Conservation (phyloP, 2,329 filamentous ascomycete genomes). For the Aotearoamyces nothofagi region DNA sequence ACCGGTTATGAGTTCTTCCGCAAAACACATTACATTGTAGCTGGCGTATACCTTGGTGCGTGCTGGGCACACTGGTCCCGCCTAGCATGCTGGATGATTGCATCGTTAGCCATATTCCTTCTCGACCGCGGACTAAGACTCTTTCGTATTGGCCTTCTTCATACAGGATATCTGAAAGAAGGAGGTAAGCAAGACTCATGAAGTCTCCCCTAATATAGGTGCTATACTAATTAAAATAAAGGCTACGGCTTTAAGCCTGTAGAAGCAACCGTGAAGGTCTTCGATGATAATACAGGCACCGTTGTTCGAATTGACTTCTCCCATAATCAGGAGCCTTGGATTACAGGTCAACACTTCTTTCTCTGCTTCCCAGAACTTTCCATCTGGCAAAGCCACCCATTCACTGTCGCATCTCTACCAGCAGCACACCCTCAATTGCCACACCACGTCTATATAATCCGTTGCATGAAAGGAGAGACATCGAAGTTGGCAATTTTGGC, state of each 20-base stretch:
- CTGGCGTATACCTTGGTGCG: constrained; percentile 59
- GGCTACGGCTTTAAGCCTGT: constrained; percentile 38
- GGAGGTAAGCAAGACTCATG: constrained; percentile 14
- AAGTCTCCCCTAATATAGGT: not conserved
- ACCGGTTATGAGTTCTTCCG: constrained; percentile 70
- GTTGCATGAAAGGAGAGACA: constrained; percentile 44
- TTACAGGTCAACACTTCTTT: constrained; percentile 71
- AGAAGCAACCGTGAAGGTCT: constrained; percentile 32
- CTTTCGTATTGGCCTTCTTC: constrained; percentile 41
- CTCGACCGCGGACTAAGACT: constrained; percentile 46
- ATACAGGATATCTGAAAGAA: constrained; percentile 34
- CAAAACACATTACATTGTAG: constrained; percentile 58
- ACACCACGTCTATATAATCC: constrained; percentile 39
- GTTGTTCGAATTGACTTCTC: constrained; percentile 52
- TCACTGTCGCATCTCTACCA: constrained; percentile 65
- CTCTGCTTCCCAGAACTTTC: constrained; percentile 73
- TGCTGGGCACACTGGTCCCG: constrained; percentile 63
- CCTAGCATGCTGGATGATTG: constrained; percentile 53
- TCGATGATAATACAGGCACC: constrained; percentile 40
- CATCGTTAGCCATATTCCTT: constrained; percentile 48
- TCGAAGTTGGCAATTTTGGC: constrained; percentile 33
- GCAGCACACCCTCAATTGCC: constrained; percentile 24
- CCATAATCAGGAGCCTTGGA: constrained; percentile 47
- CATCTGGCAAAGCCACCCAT: constrained; percentile 73
- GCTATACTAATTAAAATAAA: constrained; percentile 7